phyloP scores from a whole-genome alignment of 2,329 filamentous ascomycete genomes.

The Aspergillus hortae region DNA sequence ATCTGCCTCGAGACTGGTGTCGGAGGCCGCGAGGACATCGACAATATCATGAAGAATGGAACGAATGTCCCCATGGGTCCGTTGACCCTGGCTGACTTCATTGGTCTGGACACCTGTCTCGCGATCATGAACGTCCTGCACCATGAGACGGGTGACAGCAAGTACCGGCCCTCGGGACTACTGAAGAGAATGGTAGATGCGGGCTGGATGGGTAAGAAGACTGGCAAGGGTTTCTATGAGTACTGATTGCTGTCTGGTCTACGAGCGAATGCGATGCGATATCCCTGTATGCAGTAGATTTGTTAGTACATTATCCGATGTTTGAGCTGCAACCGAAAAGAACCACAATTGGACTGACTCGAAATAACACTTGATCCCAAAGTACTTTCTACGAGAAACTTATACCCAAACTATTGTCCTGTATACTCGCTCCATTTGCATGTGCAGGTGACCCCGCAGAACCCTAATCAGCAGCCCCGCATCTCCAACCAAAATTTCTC shows the following conservation, averaged over 20 bases:
- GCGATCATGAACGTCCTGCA: slow-evolving; percentile 96
- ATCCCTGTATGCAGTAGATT: slow-evolving; percentile 6
- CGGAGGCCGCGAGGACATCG: slow-evolving; percentile 84
- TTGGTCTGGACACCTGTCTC: slow-evolving; percentile 91
- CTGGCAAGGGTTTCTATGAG: slow-evolving; percentile 91
- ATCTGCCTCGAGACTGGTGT: slow-evolving; percentile 94
- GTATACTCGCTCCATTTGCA: too few relatives aligned
- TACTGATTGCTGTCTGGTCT: slow-evolving; percentile 51
- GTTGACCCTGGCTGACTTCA: slow-evolving; percentile 90
- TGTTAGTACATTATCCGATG: slow-evolving; percentile 4
- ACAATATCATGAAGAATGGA: slow-evolving; percentile 98
- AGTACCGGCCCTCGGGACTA: slow-evolving; percentile 86
- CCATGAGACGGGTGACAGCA: slow-evolving; percentile 87
- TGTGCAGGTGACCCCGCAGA: slow-evolving; percentile 26
- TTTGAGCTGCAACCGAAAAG: too few relatives aligned
- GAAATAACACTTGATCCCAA: too few relatives aligned
- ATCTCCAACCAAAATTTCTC: slow-evolving; percentile 25
- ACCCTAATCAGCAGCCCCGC: slow-evolving; percentile 31
- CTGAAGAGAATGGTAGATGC: slow-evolving; percentile 95
- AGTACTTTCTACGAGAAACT: too few relatives aligned
- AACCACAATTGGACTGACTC: too few relatives aligned
- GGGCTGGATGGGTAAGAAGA: slow-evolving; percentile 97
- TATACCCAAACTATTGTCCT: too few relatives aligned
- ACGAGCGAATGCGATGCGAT: not conserved
- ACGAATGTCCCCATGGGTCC: slow-evolving; percentile 99